Conservation (phyloP, 2,329 filamentous ascomycete species). For the Colletotrichum orbiculare region DNA sequence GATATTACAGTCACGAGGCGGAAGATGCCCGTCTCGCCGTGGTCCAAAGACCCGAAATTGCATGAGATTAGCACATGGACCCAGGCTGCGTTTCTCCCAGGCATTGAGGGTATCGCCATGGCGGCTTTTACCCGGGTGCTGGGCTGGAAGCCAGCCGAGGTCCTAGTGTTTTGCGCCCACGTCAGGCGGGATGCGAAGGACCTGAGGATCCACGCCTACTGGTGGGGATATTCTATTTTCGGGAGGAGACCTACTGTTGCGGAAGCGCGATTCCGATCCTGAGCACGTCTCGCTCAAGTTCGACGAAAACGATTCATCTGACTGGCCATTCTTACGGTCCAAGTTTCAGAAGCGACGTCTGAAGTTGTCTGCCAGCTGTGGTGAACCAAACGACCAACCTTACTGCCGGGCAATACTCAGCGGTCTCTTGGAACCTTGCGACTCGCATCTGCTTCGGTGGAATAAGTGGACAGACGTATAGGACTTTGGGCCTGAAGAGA, state of each 20-base stretch:
- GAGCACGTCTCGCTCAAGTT: background rate
- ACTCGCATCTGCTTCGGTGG: too few relatives aligned
- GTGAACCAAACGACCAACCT: too few relatives aligned
- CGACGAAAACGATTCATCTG: background rate
- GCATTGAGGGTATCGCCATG: slow-evolving; percentile 44
- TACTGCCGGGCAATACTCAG: too few relatives aligned
- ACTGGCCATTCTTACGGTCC: too few relatives aligned
- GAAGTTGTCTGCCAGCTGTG: too few relatives aligned
- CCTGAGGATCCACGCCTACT: slow-evolving; percentile 42
- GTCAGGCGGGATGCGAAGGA: slow-evolving; percentile 40
- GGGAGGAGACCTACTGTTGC: slow-evolving; percentile 14
- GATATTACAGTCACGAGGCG: slow-evolving; percentile 43
- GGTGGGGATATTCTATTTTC: slow-evolving; percentile 43
- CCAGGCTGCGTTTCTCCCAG: slow-evolving; percentile 37
- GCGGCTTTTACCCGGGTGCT: slow-evolving; percentile 43
- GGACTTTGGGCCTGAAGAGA: too few relatives aligned
- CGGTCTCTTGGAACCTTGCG: too few relatives aligned
- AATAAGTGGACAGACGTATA: too few relatives aligned
- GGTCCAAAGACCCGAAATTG: slow-evolving; percentile 44
- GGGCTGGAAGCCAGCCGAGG: slow-evolving; percentile 42
- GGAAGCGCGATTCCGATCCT: background rate
- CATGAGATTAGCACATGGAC: slow-evolving; percentile 41
- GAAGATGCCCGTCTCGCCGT: slow-evolving; percentile 46
- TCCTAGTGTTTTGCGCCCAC: slow-evolving; percentile 40
- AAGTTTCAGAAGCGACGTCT: too few relatives aligned